These are phyloP conservation scores for Aegilops speltoides DNA, from an alignment of 176 grass and related monocot genomes.

Conservation along the genomic window DNA sequence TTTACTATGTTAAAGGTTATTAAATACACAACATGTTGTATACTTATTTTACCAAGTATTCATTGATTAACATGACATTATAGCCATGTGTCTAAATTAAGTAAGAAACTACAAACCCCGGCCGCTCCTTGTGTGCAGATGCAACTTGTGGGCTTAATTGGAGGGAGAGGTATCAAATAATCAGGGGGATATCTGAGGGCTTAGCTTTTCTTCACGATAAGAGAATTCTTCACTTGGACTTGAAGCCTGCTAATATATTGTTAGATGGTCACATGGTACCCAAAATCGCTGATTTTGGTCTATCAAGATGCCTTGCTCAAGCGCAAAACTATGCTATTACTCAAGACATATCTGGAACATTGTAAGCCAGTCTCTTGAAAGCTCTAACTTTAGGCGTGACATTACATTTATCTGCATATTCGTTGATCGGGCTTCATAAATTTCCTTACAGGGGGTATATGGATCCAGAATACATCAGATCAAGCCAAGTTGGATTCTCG, in stretches of 20 bases:
- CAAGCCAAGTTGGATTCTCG: fast-evolving
- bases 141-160: background rate
- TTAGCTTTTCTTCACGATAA: background rate
- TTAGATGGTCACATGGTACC: background rate
- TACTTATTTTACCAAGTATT: no score
- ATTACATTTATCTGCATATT: no score
- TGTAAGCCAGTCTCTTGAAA: no score
- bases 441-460: no score
- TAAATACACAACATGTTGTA: no score
- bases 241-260: background rate
- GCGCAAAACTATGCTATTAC: no score
- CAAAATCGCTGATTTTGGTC: slow-evolving; percentile 1
- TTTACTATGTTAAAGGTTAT: background rate
- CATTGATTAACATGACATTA: no score
- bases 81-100: background rate
- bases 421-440: no score
- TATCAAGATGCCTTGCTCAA: slow-evolving; percentile 11
- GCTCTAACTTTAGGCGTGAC: no score
- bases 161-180: background rate
- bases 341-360: no score
- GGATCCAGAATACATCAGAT: no score
- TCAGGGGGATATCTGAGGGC: background rate
- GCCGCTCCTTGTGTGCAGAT: background rate
- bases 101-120: background rate
- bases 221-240: background rate